These are phyloP conservation scores for Melastoma malabathricum DNA, from an alignment of 345 rosid genomes.

Conservation along the genomic window DNA sequence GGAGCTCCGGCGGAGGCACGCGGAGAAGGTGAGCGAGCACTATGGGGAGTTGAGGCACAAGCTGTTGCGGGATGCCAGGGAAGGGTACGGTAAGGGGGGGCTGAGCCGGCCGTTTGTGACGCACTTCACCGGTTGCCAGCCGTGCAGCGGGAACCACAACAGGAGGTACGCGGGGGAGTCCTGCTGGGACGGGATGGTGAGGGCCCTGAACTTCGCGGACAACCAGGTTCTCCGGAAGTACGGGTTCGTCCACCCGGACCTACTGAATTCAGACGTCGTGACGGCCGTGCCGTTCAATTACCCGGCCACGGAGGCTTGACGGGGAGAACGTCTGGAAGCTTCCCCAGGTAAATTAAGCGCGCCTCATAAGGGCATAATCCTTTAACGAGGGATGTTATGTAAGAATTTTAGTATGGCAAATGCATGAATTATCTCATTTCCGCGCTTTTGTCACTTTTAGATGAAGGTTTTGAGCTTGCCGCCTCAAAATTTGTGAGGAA, in stretches of 20 bases:
- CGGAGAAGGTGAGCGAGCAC: slow-evolving; percentile 68
- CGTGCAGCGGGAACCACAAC: slow-evolving; percentile 81
- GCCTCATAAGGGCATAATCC: too few species aligned
- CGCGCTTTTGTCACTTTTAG: too few species aligned
- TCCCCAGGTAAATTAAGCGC: too few species aligned
- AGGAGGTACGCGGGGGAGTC: slow-evolving; percentile 60
- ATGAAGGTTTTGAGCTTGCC: too few species aligned
- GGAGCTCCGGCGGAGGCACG: slow-evolving; percentile 59
- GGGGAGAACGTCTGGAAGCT: too few species aligned
- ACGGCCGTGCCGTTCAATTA: slow-evolving; percentile 59
- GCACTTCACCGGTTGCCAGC: slow-evolving; percentile 94
- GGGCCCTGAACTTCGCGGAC: slow-evolving; percentile 89
- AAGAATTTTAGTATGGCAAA: too few species aligned
- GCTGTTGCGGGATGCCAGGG: slow-evolving; percentile 32
- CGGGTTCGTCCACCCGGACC: slow-evolving; percentile 66
- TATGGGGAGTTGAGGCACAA: slow-evolving; percentile 54
- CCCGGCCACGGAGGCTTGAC: too few species aligned
- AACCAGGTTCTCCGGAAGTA: slow-evolving; percentile 78
- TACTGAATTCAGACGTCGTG: slow-evolving; percentile 39
- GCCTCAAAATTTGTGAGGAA: too few species aligned
- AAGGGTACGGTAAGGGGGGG: slow-evolving; percentile 28
- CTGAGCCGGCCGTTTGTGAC: slow-evolving; percentile 51
- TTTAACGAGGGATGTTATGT: too few species aligned
- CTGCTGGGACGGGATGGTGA: slow-evolving; percentile 67
- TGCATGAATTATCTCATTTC: too few species aligned